Conservation (phyloP, 129 eudicot species). For the Arctium lappa region DNA sequence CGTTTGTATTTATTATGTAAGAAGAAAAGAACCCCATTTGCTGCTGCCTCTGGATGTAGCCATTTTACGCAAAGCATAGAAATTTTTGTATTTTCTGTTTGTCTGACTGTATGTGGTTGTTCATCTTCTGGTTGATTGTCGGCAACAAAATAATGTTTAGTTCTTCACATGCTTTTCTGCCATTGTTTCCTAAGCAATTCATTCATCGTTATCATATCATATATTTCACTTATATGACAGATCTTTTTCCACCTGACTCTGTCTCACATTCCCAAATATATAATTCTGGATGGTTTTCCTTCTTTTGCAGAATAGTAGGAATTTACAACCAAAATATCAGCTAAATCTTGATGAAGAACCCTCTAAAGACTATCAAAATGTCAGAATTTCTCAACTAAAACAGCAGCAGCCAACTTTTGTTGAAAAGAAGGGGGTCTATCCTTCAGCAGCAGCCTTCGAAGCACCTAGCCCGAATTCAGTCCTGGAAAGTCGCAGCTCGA, state of each 20-base stretch:
- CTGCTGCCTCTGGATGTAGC: neutral
- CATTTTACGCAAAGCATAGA: neutral
- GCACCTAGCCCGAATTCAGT: constrained; percentile 70
- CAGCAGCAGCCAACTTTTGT: constrained; percentile 23
- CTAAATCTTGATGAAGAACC: constrained; percentile 12
- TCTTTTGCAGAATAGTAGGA: constrained; percentile 23
- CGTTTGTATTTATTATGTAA: neutral
- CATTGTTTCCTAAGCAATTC: neutral
- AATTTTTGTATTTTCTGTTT: neutral
- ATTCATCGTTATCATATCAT: neutral
- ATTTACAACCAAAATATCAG: constrained; percentile 7
- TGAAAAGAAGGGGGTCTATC: constrained; percentile 13
- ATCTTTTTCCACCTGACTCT: neutral
- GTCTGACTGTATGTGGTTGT: neutral
- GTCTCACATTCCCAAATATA: neutral
- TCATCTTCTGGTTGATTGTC: neutral
- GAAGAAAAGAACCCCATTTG: neutral
- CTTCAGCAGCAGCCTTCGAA: constrained; percentile 34
- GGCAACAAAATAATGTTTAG: neutral
- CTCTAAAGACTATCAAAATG: constrained; percentile 3
- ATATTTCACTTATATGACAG: neutral
- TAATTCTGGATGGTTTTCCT: neutral
- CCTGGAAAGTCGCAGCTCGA: constrained; percentile 62
- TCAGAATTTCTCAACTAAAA: constrained; percentile 25
- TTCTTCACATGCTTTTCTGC: neutral